Conservation (phyloP, 495 filamentous ascomycete species). For the Lasiosphaeria ovina region DNA sequence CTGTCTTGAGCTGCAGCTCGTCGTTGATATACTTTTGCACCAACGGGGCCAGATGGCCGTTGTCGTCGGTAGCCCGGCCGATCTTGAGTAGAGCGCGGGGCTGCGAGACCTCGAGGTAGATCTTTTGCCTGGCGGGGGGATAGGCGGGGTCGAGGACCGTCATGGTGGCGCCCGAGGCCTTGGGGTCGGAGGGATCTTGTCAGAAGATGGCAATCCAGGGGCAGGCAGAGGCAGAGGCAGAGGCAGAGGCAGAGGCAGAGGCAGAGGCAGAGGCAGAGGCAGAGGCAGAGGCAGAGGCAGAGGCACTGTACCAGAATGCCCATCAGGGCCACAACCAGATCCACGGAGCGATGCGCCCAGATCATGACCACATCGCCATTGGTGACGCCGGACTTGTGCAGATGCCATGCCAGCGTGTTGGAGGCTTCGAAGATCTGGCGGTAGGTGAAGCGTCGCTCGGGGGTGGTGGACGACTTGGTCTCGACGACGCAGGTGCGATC, state of each 20-base stretch:
- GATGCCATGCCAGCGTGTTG: slow-evolving; percentile 75
- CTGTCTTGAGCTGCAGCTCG: slow-evolving; percentile 68
- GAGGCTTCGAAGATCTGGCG: slow-evolving; percentile 82
- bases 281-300: slow-evolving; percentile 9
- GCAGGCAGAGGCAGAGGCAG: not conserved
- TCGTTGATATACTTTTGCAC: slow-evolving; percentile 75
- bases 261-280: not conserved
- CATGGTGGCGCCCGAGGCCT: slow-evolving; percentile 67
- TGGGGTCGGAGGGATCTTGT: not conserved
- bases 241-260: slow-evolving; percentile 8
- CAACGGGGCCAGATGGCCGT: slow-evolving; percentile 63
- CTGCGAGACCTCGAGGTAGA: slow-evolving; percentile 86
- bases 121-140: slow-evolving; percentile 81
- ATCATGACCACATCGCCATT: slow-evolving; percentile 92
- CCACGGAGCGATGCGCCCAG: slow-evolving; percentile 77
- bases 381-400: slow-evolving; percentile 68
- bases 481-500: slow-evolving; percentile 80
- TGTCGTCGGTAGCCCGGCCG: slow-evolving; percentile 72
- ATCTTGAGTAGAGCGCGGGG: slow-evolving; percentile 80
- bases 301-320: slow-evolving; percentile 47
- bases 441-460: slow-evolving; percentile 76
- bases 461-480: slow-evolving; percentile 61
- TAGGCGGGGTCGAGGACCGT: slow-evolving; percentile 87
- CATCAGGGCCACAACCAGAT: slow-evolving; percentile 66
- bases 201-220: slow-evolving; percentile 8